A percentile compares a stretch with the other conserved stretches of the same genome.
phyloP scores from a whole-genome alignment of 169 alveolate species.

The Eimeria falciformis region DNA sequence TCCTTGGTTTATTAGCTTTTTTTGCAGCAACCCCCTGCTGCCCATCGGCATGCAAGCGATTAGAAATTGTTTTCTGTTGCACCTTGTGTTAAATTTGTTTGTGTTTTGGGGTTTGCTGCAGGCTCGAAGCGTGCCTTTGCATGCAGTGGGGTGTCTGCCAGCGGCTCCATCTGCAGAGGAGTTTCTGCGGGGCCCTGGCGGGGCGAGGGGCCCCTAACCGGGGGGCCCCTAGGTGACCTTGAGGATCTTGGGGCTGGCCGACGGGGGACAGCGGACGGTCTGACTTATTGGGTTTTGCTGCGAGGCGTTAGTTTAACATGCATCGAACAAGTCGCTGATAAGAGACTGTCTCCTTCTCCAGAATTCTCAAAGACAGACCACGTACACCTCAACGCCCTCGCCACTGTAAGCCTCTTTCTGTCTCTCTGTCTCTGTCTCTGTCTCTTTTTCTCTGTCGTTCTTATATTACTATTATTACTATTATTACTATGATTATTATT shows the following conservation, averaged over 20 bases:
- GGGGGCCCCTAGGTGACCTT: conserved; percentile 13
- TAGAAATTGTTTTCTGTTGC: too few relatives aligned
- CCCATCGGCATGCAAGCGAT: too few relatives aligned
- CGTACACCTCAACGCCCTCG: neutral
- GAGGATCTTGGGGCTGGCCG: neutral
- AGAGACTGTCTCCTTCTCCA: neutral
- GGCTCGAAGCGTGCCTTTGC: neutral
- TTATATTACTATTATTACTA: too few relatives aligned
- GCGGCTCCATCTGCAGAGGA: neutral
- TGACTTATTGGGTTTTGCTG: neutral
- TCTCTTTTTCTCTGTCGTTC: neutral
- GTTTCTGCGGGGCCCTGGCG: neutral
- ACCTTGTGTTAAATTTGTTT: neutral
- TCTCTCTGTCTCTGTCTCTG: too few relatives aligned
- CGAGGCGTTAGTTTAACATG: neutral
- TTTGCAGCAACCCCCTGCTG: too few relatives aligned
- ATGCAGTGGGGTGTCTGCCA: neutral
- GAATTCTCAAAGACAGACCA: neutral
- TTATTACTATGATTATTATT: too few relatives aligned
- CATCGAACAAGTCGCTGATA: neutral
- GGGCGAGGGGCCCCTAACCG: conserved; percentile 29
- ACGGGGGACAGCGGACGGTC: neutral
- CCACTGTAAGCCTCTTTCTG: neutral
- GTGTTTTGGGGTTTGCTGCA: neutral
- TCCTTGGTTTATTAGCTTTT: too few relatives aligned